These are phyloP conservation scores for Phragmites australis DNA, from an alignment of 176 grass and related monocot genomes.

Conservation along the genomic window DNA sequence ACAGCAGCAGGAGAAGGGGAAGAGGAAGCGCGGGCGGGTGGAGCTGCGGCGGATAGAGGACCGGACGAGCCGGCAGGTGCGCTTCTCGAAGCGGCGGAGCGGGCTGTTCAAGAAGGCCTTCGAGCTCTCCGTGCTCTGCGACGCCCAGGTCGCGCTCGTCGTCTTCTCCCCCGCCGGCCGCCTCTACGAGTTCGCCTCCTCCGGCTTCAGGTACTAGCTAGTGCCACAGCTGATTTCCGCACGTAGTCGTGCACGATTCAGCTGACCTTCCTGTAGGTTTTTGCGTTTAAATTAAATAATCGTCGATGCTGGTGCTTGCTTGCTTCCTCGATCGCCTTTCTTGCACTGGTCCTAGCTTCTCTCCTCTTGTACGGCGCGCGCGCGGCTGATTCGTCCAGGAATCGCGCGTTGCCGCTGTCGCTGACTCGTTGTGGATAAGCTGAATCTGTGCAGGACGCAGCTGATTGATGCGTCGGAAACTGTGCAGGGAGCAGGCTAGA, in stretches of 20 bases:
- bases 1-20: not conserved
- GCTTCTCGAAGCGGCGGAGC: conserved; percentile 60
- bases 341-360: not conserved
- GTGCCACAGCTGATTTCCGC: too few species aligned
- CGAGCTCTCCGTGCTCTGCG: conserved; percentile 64
- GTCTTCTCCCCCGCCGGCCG: conserved; percentile 62
- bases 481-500: not conserved
- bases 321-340: not conserved
- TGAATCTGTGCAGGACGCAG: not conserved
- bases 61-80: conserved; percentile 53
- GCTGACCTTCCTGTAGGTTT: not conserved
- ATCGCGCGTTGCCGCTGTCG: not conserved
- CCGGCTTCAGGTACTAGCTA: conserved; percentile 6
- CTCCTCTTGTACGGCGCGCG: not conserved
- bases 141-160: conserved; percentile 58
- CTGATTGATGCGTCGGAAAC: not conserved
- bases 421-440: not conserved
- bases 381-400: not conserved
- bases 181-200: conserved; percentile 29
- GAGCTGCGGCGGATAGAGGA: conserved; percentile 51
- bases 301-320: not conserved
- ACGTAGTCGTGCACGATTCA: not conserved
- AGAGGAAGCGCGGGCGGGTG: conserved; percentile 26
- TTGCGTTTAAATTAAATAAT: not conserved
- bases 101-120: conserved; percentile 63